A percentile compares a stretch with the other conserved stretches of the same genome.
These are phyloP conservation scores for Nephelium lappaceum DNA, from an alignment of 345 rosid species.

Conservation along the genomic window DNA sequence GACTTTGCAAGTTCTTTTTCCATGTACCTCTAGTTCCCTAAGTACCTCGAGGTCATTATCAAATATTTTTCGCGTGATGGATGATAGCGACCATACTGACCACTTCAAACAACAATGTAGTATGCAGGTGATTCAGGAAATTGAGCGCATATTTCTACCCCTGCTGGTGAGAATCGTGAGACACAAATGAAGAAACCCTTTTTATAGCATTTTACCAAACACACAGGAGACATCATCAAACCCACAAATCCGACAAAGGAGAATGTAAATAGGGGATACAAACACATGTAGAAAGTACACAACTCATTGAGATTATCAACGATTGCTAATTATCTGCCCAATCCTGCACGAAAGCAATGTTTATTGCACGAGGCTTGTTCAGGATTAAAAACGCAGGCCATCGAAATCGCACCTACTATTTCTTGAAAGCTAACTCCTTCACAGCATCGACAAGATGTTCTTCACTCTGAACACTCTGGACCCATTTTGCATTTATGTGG, in stretches of 20 bases:
- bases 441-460: constrained; percentile 46
- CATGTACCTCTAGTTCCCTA: no score
- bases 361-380: not conserved
- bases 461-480: constrained; percentile 64
- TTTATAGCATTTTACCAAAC: not conserved
- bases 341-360: not conserved
- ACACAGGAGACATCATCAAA: not conserved
- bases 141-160: no score
- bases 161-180: no score
- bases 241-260: not conserved
- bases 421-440: constrained; percentile 47
- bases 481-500: constrained; percentile 80
- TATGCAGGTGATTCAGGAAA: no score
- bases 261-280: not conserved
- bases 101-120: no score
- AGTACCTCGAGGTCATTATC: no score
- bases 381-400: not conserved
- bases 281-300: not conserved
- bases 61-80: no score
- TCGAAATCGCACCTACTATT: constrained; percentile 22
- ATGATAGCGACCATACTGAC: no score
- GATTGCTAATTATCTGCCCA: not conserved
- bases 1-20: no score
- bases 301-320: not conserved
- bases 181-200: no score